Evolutionary conservation across 2,329 filamentous ascomycete genomes (phyloP).

Genomic region (Knoxdaviesia capensis): DNA sequence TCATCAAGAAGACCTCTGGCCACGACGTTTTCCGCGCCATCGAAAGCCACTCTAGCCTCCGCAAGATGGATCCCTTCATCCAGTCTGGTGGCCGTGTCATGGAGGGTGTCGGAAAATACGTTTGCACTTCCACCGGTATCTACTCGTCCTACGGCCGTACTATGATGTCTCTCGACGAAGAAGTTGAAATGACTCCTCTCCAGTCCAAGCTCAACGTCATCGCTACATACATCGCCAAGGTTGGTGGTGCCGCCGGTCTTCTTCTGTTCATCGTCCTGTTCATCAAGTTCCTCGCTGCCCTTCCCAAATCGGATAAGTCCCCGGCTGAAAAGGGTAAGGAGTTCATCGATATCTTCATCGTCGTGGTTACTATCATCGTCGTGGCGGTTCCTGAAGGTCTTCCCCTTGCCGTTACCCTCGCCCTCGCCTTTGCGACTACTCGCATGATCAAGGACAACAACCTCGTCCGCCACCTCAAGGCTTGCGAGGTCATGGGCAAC

Average conservation of each 20-base stretch:
- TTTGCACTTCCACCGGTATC: constrained; percentile 53
- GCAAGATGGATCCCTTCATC: constrained; percentile 66
- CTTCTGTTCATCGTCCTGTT: constrained; percentile 69
- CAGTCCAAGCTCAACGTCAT: constrained; percentile 59
- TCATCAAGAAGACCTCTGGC: constrained; percentile 45
- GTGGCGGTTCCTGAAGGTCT: constrained; percentile 63
- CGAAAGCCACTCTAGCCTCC: constrained; percentile 40
- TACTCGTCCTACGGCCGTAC: constrained; percentile 61
- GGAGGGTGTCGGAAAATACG: constrained; percentile 55
- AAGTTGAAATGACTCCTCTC: constrained; percentile 55
- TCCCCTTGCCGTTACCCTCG: constrained; percentile 58
- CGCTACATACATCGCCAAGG: constrained; percentile 58
- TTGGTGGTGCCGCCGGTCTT: constrained; percentile 58
- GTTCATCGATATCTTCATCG: constrained; percentile 58
- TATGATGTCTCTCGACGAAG: constrained; percentile 51
- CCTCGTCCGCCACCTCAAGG: constrained; percentile 54
- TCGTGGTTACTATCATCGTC: constrained; percentile 62
- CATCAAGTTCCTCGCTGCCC: constrained; percentile 60
- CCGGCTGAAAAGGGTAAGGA: constrained; percentile 60
- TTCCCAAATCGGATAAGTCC: constrained; percentile 29
- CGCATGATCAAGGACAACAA: constrained; percentile 64
- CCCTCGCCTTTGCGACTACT: constrained; percentile 57
- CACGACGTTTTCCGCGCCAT: constrained; percentile 53
- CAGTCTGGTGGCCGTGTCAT: constrained; percentile 67
- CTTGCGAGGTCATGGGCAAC: constrained; percentile 68